Evolutionary conservation across 805 yeast genomes (phyloP).

Genomic region (Sugiyamaella smithiae): DNA sequence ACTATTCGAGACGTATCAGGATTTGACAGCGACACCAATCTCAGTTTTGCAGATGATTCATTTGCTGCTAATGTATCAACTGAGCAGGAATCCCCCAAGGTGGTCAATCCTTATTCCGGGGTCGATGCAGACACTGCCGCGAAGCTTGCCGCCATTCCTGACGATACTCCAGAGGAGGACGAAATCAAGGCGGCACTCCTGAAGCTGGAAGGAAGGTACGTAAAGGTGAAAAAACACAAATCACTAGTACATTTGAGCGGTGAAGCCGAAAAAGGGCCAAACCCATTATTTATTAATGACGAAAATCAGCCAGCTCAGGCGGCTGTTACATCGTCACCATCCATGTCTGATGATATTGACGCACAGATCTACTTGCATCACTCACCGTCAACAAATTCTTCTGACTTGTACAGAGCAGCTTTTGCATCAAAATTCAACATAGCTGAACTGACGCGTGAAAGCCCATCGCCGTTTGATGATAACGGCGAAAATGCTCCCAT

Average conservation of each 20-base stretch:
- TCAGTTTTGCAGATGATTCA: slow-evolving; percentile 14
- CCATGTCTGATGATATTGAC: slow-evolving; percentile 2
- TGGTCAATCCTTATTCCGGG: slow-evolving; percentile 53
- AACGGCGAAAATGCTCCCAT: not conserved
- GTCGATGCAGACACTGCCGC: slow-evolving; percentile 15
- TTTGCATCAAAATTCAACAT: slow-evolving; percentile 20
- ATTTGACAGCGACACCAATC: not conserved
- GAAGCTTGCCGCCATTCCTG: slow-evolving; percentile 51
- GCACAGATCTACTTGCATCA: slow-evolving; percentile 1
- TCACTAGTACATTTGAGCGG: not conserved
- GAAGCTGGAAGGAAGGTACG: slow-evolving; percentile 69
- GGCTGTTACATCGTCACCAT: not conserved
- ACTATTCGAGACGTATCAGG: not conserved
- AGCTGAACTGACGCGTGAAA: slow-evolving; percentile 10
- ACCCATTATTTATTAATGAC: not conserved
- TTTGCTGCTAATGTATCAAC: slow-evolving; percentile 23
- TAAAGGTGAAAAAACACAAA: slow-evolving; percentile 4
- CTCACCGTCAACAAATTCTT: slow-evolving; percentile 10
- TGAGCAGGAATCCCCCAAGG: not conserved
- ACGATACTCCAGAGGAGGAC: slow-evolving; percentile 63
- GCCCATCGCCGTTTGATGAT: not conserved
- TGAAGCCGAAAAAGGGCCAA: not conserved
- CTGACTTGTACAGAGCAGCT: slow-evolving; percentile 21
- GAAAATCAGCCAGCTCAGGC: not conserved
- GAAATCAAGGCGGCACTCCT: slow-evolving; percentile 71